A percentile compares a stretch with the other conserved stretches of the same genome.
phyloP scores from a whole-genome alignment of 2,329 filamentous ascomycete species.

The Pyricularia pennisetigena region DNA sequence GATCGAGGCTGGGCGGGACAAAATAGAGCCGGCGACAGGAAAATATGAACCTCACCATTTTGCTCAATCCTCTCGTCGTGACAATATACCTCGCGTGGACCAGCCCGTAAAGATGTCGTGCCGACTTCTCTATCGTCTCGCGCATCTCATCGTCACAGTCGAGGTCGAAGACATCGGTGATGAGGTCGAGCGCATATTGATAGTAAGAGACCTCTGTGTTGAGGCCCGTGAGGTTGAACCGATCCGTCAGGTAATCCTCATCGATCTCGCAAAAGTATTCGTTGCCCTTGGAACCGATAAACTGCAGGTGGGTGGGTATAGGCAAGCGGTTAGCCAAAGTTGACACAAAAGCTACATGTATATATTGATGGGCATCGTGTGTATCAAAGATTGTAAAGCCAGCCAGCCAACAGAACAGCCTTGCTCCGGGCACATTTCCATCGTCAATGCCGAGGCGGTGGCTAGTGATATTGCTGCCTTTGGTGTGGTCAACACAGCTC shows the following conservation, averaged over 20 bases:
- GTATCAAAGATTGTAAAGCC: neutral
- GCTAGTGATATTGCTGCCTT: neutral
- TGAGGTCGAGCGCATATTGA: slow-evolving; percentile 93
- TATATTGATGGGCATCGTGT: neutral
- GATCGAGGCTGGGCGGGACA: neutral
- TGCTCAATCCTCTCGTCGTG: slow-evolving; percentile 83
- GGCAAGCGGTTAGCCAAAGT: neutral
- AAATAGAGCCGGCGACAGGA: neutral
- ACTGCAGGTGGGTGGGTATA: slow-evolving; percentile 48
- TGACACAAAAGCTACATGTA: neutral
- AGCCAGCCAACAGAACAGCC: too few species aligned
- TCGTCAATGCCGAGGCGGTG: neutral
- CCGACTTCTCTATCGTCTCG: slow-evolving; percentile 95
- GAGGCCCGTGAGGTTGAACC: slow-evolving; percentile 94
- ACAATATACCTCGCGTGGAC: slow-evolving; percentile 97
- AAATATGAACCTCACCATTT: slow-evolving; percentile 64
- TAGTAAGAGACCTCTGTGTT: slow-evolving; percentile 99
- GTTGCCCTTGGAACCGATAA: slow-evolving; percentile 94
- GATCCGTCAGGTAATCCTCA: slow-evolving; percentile 95
- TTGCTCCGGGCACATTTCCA: neutral
- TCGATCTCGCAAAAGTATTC: slow-evolving; percentile 99
- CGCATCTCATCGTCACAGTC: slow-evolving; percentile 98
- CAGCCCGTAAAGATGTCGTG: slow-evolving; percentile 87
- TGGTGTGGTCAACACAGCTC: neutral
- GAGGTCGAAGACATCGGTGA: slow-evolving; percentile 96